Base-by-base conservation (phyloP, 345 rosid species). In the Gossypium arboreum region DNA sequence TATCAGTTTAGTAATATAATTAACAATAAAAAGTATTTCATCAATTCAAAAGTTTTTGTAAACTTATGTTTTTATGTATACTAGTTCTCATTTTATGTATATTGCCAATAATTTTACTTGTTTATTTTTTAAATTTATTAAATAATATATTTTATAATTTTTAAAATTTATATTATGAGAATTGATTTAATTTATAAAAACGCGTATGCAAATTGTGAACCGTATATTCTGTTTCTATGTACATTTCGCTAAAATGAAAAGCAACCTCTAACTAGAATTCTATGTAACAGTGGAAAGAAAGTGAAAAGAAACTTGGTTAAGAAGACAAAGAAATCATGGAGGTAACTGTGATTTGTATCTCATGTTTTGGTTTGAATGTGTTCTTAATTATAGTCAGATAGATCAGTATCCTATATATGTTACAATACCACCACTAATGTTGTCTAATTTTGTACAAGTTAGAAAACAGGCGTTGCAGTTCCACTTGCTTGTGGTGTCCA, bases 401-500 rank as follows among this genome's bases (percentile, higher is more conserved):
- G 24, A 69, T 27, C 45, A 17, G 22, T 69, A 24, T 69, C 29
- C n/a, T 45, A 15, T 67, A 1, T 12, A 55, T 59, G 64, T 25
- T 57, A 57, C 64, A 59, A 24, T 51, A 59, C 16, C 58, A 51
- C 73, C 24, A 27, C 59, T 17, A 50, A 27, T 17, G 24, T 69
- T 51, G n/a, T 55, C 29, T 55, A 56, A 39, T 3, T 57, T 27
- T 18, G 50, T 62, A 12, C 50, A n/a, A 6, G n/a, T 29, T 15
- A 50, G 62, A 57, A 73, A 25, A 48, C 67, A 73, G 50, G 27
- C 22, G 56, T 59, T 50, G 60, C 70, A 25, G 56, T 59, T 61
- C 69, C 76, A 44, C 27, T 47, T 9, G 70, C 34, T 29, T 58
- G 58, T 66, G 56, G 56, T 16, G 44, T 45, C 65, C 43, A 43